Base-by-base conservation (phyloP, 164 flowering plant genomes). In the Vitis rupestris region DNA sequence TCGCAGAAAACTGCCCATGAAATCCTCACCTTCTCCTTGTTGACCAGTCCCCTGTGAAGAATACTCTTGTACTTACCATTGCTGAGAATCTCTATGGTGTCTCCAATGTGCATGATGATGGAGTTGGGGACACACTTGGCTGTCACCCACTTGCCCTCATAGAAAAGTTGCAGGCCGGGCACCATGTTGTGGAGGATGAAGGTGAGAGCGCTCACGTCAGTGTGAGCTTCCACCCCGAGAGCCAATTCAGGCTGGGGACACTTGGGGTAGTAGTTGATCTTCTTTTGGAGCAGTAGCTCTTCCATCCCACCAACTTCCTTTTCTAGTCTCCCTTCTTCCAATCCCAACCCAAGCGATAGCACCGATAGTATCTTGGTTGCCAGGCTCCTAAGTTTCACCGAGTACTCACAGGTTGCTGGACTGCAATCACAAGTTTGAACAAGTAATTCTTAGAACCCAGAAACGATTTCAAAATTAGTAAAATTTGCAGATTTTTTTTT, bases 181-280 rank as follows among this genome's bases (percentile, higher is more conserved):
- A 94, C 98, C 95, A 89, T 92, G 93, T 94, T 94, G 87, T 89
- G 95, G 80, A 90, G 87, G 61, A 94, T 86, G 87, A 94, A 89
- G 13, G 97, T 90, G 72, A 94, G 90, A 3, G 97, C 88, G 49
- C 91, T 85, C 0, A 94, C 73, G 48, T 94, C 98, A 10, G 98
- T 94, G 82, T 94, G 98, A 7, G 97, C 97, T 71, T 92, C 97
- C 0, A 94, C 97, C 1, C 98, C 98, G 0, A 94, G 88, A 15
- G 98, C 95, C 0, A 92, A 87, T 61, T 94, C 97, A 1, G 98
- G 98, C 61, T 90, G 97, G 3, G 98, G 98, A 74, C 98, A 94
- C 69, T 78, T 89, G 2, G 98, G 98, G 84, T 94, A 94, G 87
- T 90, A 90, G 76, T 94, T 94, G 76, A 94, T 94, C 78, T 94